Evolutionary conservation across 257 asterid genomes (phyloP), one percentile per base, ranked within the genome.

Genomic region (Nicotiana noctiflora): DNA sequence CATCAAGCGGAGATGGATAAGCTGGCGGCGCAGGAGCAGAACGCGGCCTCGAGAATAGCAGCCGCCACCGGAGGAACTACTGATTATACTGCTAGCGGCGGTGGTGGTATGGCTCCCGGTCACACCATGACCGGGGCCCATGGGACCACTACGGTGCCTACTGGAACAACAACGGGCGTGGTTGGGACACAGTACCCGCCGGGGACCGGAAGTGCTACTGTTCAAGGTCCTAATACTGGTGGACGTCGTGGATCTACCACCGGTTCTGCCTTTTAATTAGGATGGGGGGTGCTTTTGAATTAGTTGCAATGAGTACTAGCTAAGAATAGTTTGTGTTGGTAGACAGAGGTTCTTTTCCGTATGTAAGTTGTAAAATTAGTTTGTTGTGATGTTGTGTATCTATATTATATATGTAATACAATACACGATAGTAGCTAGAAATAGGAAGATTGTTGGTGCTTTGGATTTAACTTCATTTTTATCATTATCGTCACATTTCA

Each of bases 1-100:
- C 55, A 23, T 1, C 80, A 80, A 57, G 89, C 90, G 3, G 90
- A 87, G 82, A 59, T 49, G 76, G 72, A 85, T 32, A 87, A 87
- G 63, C 81, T 75, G 11, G 82, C 37, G 0, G 57, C 81, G 0
- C 56, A 77, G 5, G 75, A 82, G 23, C 81, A 79, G 31, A 82
- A 84, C 66, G 86, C 84, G 0, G 85, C 88, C 52, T 76, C 87
- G 0, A 85, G 49, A 57, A 56, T 56, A 10, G 83, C 66, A 12
- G 31, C 55, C 10, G 72, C 59, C 19, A 55, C 78, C 17, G 77
- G 66, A 11, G 57, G 49, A n/a, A 21, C 81, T 8, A 32, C 80
- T 4, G 56, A 80, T 18, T 79, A 66, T 56, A 34, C 76, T 10
- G 72, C 60, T 9, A 55, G 49, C 0, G 74, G 64, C 0, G 83